Evolutionary conservation across 2,329 filamentous ascomycete genomes (phyloP).

Genomic region (Dactylellina cionopaga): DNA sequence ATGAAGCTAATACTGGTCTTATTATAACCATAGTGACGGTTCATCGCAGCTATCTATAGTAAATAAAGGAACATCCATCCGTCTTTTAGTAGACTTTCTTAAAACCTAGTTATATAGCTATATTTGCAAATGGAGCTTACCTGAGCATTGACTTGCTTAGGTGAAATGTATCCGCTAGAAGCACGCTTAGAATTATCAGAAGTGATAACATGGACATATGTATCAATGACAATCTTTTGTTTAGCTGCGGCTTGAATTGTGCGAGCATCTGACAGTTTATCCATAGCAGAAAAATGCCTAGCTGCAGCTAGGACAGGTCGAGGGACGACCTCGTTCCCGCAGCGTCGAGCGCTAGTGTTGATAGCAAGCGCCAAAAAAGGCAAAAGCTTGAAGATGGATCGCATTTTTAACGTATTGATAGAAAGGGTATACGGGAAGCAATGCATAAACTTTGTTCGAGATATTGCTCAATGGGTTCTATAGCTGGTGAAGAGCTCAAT

Average conservation of each 20-base stretch:
- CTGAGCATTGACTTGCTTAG: slow-evolving; percentile 55
- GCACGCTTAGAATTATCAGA: slow-evolving; percentile 48
- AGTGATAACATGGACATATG: slow-evolving; percentile 60
- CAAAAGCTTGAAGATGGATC: slow-evolving; percentile 29
- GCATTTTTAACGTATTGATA: slow-evolving; percentile 24
- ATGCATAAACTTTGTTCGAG: not conserved
- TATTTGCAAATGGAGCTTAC: slow-evolving; percentile 33
- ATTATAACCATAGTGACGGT: slow-evolving; percentile 63
- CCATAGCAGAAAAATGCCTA: slow-evolving; percentile 31
- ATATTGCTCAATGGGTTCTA: not conserved
- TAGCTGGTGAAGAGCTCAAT: slow-evolving; percentile 34
- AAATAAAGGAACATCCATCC: not conserved
- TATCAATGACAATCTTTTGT: slow-evolving; percentile 54
- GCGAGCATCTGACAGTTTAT: slow-evolving; percentile 40
- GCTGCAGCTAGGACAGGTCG: slow-evolving; percentile 20
- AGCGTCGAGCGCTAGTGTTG: slow-evolving; percentile 33
- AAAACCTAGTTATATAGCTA: not conserved
- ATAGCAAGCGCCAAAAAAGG: slow-evolving; percentile 36
- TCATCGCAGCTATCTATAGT: slow-evolving; percentile 64
- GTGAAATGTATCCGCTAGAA: slow-evolving; percentile 57
- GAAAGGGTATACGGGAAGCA: not conserved
- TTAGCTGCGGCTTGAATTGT: slow-evolving; percentile 13
- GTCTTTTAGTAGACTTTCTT: not conserved
- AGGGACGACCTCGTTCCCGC: slow-evolving; percentile 44
- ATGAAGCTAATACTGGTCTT: slow-evolving; percentile 64